These are phyloP conservation scores for Pythium grandisporangium DNA, from an alignment of 352 stramenopile genomes.

Conservation along the genomic window DNA sequence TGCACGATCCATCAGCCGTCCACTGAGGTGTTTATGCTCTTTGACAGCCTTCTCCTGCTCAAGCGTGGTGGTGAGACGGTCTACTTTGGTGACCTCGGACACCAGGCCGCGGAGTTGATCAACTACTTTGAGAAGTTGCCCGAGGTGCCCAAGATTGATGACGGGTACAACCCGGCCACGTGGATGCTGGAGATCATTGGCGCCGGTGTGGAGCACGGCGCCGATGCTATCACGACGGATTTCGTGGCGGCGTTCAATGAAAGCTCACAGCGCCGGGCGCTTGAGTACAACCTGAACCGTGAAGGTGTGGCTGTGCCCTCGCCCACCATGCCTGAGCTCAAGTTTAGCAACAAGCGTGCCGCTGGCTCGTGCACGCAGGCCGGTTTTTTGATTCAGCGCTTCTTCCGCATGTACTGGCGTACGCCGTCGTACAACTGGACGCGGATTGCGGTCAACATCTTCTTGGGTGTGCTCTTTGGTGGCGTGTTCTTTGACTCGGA, in stretches of 20 bases:
- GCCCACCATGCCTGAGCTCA: not conserved
- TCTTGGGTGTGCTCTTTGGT: conserved; percentile 63
- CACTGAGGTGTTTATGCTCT: conserved; percentile 69
- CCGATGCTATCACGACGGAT: not conserved
- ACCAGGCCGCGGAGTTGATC: conserved; percentile 8
- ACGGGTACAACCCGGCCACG: conserved; percentile 30
- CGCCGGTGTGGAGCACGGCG: conserved; percentile 7
- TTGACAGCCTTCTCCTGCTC: conserved; percentile 71
- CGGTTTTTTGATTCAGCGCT: conserved; percentile 10
- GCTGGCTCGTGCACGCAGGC: conserved; percentile 7
- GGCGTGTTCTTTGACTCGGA: conserved; percentile 32
- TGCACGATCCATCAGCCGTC: conserved; percentile 88
- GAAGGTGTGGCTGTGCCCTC: conserved; percentile 8
- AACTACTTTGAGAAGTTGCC: conserved; percentile 27
- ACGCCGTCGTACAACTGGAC: conserved; percentile 61
- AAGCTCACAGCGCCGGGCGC: conserved; percentile 1
- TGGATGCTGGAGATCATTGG: conserved; percentile 19
- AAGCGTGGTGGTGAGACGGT: conserved; percentile 23
- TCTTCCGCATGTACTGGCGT: conserved; percentile 22
- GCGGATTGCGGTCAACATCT: conserved; percentile 36
- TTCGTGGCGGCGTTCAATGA: conserved; percentile 10
- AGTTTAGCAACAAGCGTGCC: conserved; percentile 16
- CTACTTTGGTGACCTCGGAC: conserved; percentile 22
- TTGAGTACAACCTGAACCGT: conserved; percentile 3
- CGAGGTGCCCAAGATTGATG: conserved; percentile 21